These are phyloP conservation scores for Triticum turgidum DNA, from an alignment of 176 grass and related monocot genomes.

Conservation along the genomic window DNA sequence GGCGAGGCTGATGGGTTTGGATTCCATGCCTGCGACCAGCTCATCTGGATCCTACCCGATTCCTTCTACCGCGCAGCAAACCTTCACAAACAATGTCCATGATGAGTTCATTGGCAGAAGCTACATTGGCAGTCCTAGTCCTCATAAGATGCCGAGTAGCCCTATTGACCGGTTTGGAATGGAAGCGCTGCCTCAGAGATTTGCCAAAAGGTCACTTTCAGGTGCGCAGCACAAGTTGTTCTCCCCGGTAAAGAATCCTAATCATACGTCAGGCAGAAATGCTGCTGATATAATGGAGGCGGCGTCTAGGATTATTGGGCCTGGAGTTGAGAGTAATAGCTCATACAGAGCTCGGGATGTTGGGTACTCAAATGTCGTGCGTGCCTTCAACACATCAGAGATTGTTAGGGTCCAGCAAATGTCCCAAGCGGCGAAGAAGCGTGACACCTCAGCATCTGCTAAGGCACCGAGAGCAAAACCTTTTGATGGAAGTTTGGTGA, in stretches of 20 bases:
- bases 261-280: constrained; percentile 57
- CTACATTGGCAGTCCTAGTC: constrained; percentile 35
- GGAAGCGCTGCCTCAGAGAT: constrained; percentile 61
- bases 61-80: constrained; percentile 17
- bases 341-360: constrained; percentile 33
- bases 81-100: constrained; percentile 25
- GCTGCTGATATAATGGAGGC: constrained; percentile 84
- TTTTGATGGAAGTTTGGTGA: constrained; percentile 31
- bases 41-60: constrained; percentile 41
- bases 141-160: constrained; percentile 75
- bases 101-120: constrained; percentile 34
- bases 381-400: constrained; percentile 47
- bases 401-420: constrained; percentile 33
- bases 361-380: constrained; percentile 31
- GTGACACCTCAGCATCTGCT: constrained; percentile 11
- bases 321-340: constrained; percentile 42
- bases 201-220: constrained; percentile 55
- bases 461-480: constrained; percentile 37
- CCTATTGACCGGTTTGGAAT: constrained; percentile 83
- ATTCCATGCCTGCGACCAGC: constrained; percentile 61
- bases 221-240: constrained; percentile 50
- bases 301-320: constrained; percentile 65
- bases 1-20: constrained; percentile 94
- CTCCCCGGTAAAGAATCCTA: constrained; percentile 58
- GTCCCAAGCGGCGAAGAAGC: constrained; percentile 35